Base-by-base conservation (phyloP, 345 rosid species). In the Eucalyptus urophylla region DNA sequence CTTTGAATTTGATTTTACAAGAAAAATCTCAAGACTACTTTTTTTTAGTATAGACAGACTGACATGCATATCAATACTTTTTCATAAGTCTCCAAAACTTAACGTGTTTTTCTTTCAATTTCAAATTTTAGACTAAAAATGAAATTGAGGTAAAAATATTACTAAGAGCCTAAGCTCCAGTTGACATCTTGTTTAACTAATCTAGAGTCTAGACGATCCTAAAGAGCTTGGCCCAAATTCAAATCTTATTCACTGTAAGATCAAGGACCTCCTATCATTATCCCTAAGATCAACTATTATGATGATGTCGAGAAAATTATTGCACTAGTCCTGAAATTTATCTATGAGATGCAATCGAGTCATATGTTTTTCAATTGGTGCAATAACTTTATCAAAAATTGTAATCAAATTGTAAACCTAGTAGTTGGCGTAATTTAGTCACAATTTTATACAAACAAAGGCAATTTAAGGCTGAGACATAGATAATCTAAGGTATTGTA, bases 381-480 rank as follows among this genome's bases (percentile, higher is more conserved):
- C 4, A 58, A 58, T 58, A 54, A 58, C 27, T 40, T 40, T 40
- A 40, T 40, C 4, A 40, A 40, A 50, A 50, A 50, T 5, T 49
- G 16, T 2, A 14, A 50, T 50, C 0, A 50, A 0, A 6, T 50
- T 50, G 0, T 0, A 1, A 50, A 50, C 53, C 33, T 27, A 3
- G 3, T 0, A 3, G 0, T 0, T 60, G 67, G 31, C n/a, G 0
- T 60, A 0, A 12, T 27, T 60, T 3, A 60, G 31, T 27, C 7
- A 2, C 67, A 60, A 60, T 12, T 60, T 12, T 12, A 12, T 24
- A 27, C 8, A 27, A 25, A 27, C 8, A 60, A 12, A 0, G 0
- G 31, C 7, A 60, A 0, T 12, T 6, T 60, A 27, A 60, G 31
- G 15, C 1, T 4, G 27, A 4, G 4, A 27, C 31, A 0, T 27